These are phyloP conservation scores for Blastocladiella emersonii DNA, from an alignment of 371 early-diverging fungal species.

Conservation along the genomic window DNA sequence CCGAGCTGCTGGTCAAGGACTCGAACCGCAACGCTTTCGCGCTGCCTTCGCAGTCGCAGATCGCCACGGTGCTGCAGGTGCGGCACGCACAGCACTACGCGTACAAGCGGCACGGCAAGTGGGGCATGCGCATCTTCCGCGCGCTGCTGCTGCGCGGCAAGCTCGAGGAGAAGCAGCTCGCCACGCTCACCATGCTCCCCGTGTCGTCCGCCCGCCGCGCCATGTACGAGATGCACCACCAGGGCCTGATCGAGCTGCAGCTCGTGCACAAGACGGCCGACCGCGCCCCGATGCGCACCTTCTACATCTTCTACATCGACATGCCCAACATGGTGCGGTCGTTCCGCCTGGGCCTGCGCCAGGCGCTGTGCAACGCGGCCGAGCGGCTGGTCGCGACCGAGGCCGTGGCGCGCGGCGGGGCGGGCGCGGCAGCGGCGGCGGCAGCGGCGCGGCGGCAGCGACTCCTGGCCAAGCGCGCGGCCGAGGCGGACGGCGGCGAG, in stretches of 20 bases:
- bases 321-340: neutral
- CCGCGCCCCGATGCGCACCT: neutral
- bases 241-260: neutral
- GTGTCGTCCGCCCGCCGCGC: neutral
- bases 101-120: neutral
- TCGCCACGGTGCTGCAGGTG: neutral
- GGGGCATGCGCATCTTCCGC: neutral
- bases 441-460: neutral
- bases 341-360: neutral
- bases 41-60: neutral
- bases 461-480: neutral
- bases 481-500: neutral
- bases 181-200: neutral
- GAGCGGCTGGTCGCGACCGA: neutral
- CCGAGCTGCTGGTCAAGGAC: neutral
- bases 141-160: neutral
- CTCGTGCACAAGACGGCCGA: neutral
- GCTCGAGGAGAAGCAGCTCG: neutral
- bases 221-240: neutral
- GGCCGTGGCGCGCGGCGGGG: neutral
- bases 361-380: neutral
- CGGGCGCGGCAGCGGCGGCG: neutral
- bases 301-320: neutral
- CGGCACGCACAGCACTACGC: neutral
- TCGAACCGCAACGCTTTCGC: neutral